Base-by-base conservation (phyloP, 2,329 filamentous ascomycete species). In the Neophaeococcomyces aloes region DNA sequence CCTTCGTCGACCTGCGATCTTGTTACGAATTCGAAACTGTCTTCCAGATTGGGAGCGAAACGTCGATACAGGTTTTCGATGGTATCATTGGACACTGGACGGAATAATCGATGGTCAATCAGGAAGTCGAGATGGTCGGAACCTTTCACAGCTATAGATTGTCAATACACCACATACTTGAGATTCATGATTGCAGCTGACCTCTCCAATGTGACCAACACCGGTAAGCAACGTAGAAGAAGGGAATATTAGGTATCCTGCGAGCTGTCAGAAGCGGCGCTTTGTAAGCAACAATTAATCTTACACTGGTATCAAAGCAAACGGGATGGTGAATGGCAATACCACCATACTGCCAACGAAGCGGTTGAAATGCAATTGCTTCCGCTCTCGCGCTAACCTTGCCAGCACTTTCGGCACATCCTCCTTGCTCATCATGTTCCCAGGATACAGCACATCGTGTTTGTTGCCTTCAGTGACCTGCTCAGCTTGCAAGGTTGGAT, bases 141-240 rank as follows among this genome's bases (percentile, higher is more conserved):
- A 43, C 91, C 91, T 29, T 78, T 76, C 42, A 94, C 68, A 42
- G 91, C 91, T 67, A 49, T 25, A 25, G 32, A 8, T 23, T 29
- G 27, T 21, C 17, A 46, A 46, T 18, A 46, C 21, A 31, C 33
- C 44, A 29, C 55, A 47, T 49, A n/a, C n/a, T n/a, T n/a, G 17
- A 33, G 31, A 14, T 6, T 5, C n/a, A 5, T 33, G 5, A 18
- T 33, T 18, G 5, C 17, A 33, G 6, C 62, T 47, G 49, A 73
- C 71, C 71, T 64, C 82, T 77, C 78, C 84, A 94, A 64, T 94
- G 86, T 15, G 85, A 93, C 82, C 84, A 96, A 19, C 86, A 68
- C 52, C 91, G 77, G 67, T 93, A 98, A 14, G 77, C 78, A 31
- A 96, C 75, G 63, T 96, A 98, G 70, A 96, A 96, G 70, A 96